Percentiles rank a stretch among this genome's conserved stretches.
Evolutionary conservation across 345 rosid species (phyloP).

Genomic region (Angophora floribunda): DNA sequence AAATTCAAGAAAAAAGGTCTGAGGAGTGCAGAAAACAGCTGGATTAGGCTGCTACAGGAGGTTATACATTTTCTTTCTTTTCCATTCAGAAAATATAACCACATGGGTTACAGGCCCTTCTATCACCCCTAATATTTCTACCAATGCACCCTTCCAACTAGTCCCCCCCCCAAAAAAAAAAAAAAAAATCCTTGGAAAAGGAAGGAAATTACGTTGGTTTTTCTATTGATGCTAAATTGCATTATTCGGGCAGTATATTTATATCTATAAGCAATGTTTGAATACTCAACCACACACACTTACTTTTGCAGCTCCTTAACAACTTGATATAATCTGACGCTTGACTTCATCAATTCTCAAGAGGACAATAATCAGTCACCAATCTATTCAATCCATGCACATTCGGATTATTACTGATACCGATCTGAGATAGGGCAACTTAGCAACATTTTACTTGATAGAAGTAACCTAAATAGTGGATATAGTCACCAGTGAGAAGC

Average conservation of each 20-base stretch:
- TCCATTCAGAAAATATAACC: not conserved
- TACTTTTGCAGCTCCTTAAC: not conserved
- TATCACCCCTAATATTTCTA: not conserved
- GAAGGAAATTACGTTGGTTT: not conserved
- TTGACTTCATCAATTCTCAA: not conserved
- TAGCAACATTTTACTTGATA: not conserved
- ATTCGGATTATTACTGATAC: not conserved
- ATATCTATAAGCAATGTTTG: not conserved
- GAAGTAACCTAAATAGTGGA: not conserved
- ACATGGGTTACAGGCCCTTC: not conserved
- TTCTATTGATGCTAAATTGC: not conserved
- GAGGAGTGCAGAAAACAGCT: not conserved
- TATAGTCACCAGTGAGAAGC: not conserved
- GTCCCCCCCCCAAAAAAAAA: too few species aligned
- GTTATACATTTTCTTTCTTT: not conserved
- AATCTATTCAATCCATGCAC: not conserved
- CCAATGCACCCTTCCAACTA: not conserved
- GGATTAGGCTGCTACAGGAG: not conserved
- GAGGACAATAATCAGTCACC: not conserved
- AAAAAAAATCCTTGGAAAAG: not conserved
- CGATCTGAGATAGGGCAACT: not conserved
- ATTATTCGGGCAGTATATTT: not conserved
- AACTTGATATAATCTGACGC: not conserved
- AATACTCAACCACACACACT: not conserved
- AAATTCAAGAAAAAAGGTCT: not conserved